Evolutionary conservation across 768 basidiomycete species (phyloP).

Genomic region (Xerocomellus dryophilus): DNA sequence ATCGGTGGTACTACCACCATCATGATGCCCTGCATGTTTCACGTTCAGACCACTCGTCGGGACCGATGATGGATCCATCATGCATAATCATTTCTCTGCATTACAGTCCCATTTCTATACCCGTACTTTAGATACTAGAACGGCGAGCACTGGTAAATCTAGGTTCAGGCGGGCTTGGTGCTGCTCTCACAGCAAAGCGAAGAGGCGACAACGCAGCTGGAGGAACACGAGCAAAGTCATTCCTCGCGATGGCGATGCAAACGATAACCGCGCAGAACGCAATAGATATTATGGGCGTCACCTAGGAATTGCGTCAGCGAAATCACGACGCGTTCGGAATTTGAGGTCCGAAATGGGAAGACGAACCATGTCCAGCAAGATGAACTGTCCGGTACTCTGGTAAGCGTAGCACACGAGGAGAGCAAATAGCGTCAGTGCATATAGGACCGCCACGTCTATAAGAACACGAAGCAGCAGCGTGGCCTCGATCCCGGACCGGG

Average conservation of each 20-base stretch:
- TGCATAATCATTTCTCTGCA: neutral
- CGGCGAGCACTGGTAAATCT: slow-evolving; percentile 1
- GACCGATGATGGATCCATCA: neutral
- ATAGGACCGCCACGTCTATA: slow-evolving; percentile 14
- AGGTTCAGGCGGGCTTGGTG: slow-evolving; percentile 5
- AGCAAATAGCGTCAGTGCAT: slow-evolving; percentile 13
- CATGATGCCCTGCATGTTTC: neutral
- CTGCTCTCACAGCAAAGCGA: slow-evolving; percentile 10
- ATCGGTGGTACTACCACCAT: neutral
- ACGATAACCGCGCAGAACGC: slow-evolving; percentile 17
- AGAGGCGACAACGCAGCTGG: slow-evolving; percentile 9
- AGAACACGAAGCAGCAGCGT: slow-evolving; percentile 15
- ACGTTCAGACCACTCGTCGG: neutral
- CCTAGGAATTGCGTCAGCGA: slow-evolving; percentile 3
- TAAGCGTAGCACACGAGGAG: slow-evolving; percentile 12
- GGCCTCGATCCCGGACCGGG: slow-evolving; percentile 3
- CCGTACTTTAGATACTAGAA: slow-evolving; percentile 13
- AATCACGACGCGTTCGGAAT: neutral
- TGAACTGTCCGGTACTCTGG: slow-evolving; percentile 2
- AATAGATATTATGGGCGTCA: slow-evolving; percentile 22
- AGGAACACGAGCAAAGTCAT: neutral
- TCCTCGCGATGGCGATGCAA: slow-evolving; percentile 19
- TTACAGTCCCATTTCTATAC: neutral
- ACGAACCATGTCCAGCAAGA: slow-evolving; percentile 24
- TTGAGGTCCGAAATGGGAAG: neutral